These are phyloP conservation scores for Neurospora sp. DNA, from an alignment of 495 filamentous ascomycete species.

Conservation along the genomic window DNA sequence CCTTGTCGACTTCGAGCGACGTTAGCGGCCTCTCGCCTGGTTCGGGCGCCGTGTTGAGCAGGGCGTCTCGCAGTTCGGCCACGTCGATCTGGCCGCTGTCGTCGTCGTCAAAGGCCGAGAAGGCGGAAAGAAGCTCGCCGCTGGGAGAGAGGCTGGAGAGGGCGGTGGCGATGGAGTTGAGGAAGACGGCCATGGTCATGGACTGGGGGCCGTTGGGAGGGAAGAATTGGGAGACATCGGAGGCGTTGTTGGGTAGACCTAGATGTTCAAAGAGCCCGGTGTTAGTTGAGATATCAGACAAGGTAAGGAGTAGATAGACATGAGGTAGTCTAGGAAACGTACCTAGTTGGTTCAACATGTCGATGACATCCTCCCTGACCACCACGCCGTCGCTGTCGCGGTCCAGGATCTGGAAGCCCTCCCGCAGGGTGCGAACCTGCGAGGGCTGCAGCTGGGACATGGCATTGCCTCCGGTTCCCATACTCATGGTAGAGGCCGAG, in stretches of 20 bases:
- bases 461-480: conserved; percentile 33
- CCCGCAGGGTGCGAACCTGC: conserved; percentile 65
- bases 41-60: conserved; percentile 72
- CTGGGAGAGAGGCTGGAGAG: conserved; percentile 63
- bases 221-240: conserved; percentile 65
- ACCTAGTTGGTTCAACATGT: conserved; percentile 74
- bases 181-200: conserved; percentile 73
- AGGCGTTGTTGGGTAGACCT: conserved; percentile 42
- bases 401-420: conserved; percentile 81
- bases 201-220: conserved; percentile 53
- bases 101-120: conserved; percentile 91
- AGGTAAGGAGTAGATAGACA: not conserved
- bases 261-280: not conserved
- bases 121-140: conserved; percentile 71
- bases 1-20: conserved; percentile 69
- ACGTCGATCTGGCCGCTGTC: conserved; percentile 89
- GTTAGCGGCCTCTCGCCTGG: conserved; percentile 56
- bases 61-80: conserved; percentile 66
- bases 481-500: conserved; percentile 3
- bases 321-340: not conserved
- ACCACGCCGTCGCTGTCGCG: conserved; percentile 68
- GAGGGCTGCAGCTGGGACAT: conserved; percentile 54
- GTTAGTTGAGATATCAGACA: not conserved
- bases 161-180: conserved; percentile 63
- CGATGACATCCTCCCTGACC: conserved; percentile 64